Percentiles rank a stretch among this genome's conserved stretches.
Evolutionary conservation across 345 rosid genomes (phyloP).

Genomic region (Chamaenerion angustifolium): DNA sequence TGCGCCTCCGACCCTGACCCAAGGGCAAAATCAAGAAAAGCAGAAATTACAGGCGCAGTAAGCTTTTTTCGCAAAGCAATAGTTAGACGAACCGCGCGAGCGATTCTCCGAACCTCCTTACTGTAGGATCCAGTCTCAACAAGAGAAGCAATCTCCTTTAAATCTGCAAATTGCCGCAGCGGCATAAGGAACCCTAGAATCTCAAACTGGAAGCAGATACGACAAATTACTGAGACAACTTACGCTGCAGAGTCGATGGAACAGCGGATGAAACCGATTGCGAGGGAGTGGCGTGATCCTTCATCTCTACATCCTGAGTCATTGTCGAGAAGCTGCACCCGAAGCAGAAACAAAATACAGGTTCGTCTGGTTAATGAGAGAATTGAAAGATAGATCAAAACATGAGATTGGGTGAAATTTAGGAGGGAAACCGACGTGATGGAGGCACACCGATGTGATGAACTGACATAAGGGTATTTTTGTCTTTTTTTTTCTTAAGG

Average conservation of each 20-base stretch:
- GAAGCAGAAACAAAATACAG: background rate
- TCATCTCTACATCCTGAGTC: too few relatives aligned
- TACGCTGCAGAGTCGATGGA: slow-evolving; percentile 55
- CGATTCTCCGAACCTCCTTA: slow-evolving; percentile 57
- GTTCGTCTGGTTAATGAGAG: background rate
- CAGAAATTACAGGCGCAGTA: slow-evolving; percentile 31
- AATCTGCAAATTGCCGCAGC: slow-evolving; percentile 20
- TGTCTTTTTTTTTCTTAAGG: too few relatives aligned
- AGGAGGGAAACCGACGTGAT: too few relatives aligned
- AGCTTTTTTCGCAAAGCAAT: slow-evolving; percentile 46
- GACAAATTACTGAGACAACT: background rate
- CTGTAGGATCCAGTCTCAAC: slow-evolving; percentile 59
- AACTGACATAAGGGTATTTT: too few relatives aligned
- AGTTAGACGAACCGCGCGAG: slow-evolving; percentile 61
- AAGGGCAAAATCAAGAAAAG: slow-evolving; percentile 50
- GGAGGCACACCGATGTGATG: too few relatives aligned
- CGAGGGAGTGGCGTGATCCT: too few relatives aligned
- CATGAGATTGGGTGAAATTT: background rate
- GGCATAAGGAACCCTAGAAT: slow-evolving; percentile 8
- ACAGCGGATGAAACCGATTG: too few relatives aligned
- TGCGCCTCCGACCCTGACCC: slow-evolving; percentile 51
- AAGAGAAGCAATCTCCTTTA: slow-evolving; percentile 65
- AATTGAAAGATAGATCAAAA: background rate
- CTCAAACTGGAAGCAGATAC: background rate
- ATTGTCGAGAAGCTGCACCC: too few relatives aligned